Evolutionary conservation across 2,329 filamentous ascomycete species (phyloP), one percentile per base, ranked within the genome.

Genomic region (Cordyceps cateniannulata): DNA sequence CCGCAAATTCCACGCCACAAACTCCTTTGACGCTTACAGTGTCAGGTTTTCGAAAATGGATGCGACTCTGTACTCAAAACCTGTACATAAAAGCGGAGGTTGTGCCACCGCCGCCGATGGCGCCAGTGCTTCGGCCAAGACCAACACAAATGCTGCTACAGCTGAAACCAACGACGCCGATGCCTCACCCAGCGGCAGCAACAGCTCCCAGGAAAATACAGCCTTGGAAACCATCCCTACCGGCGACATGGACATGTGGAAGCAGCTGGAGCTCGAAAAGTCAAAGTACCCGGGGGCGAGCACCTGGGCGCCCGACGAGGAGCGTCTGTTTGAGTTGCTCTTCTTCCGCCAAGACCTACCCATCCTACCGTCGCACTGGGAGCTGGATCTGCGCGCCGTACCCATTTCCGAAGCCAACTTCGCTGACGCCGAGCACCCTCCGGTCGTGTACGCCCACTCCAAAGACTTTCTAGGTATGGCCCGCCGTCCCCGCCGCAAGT

Each of bases 251-350:
- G 70, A 57, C 25, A 18, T 54, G 1, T 20, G 44, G 51, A 68
- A 72, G 10, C 72, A 79, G 61, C 77, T 83, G 69, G 74, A 79
- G 63, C 66, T 69, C 47, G 76, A 81, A 65, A 80, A 76, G 68
- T 60, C 65, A 29, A 66, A 70, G 1, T 78, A 76, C 57, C 75
- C 75, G 0, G 74, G 75, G 25, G 74, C 80, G 45, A 76, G 75
- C 50, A 71, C 76, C 59, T 85, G 82, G 81, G 75, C 83, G 29
- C 70, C 74, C 10, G 77, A 77, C n/a, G 82, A 84, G 64, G 75
- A 77, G 32, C 68, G 65, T 2, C 70, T 79, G 35, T 79, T 78
- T 59, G 73, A 77, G 65, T 71, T 76, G 42, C 64, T 79, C 2
- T 79, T 72, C 62, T 68, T 74, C 64, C 67, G 76, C n/a, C 72